Base-by-base conservation (phyloP, 805 yeast species). In the Schwanniomyces occidentalis region DNA sequence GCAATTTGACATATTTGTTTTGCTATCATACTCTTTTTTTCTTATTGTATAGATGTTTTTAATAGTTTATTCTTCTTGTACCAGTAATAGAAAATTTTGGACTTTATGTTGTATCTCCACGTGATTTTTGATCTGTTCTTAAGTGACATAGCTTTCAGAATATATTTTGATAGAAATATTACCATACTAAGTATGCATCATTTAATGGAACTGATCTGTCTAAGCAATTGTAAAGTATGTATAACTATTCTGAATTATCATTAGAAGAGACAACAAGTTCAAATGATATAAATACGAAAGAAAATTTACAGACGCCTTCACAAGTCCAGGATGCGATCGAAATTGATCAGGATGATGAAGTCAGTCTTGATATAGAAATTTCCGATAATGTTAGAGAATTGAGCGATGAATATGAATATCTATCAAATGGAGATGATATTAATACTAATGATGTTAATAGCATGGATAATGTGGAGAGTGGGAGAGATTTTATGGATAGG, bases 381-480 rank as follows among this genome's bases (percentile, higher is more conserved):
- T n/a, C n/a, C n/a, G n/a, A n/a, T n/a, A n/a, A n/a, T n/a, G n/a
- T n/a, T n/a, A n/a, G n/a, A n/a, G 29, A 26, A 10, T 15, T 26
- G 23, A 10, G 10, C 12, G 29, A 28, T 5, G 32, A 28, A n/a
- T 15, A 7, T 28, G 32, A 6, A 28, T 24, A n/a, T 16, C 24
- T 16, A 10, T 28, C 28, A 13, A 16, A 6, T 26, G 30, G 14
- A 12, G 13, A 12, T 26, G 18, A 26, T 10, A 13, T 12, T 6
- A 10, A 13, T 26, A 16, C 18, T 26, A 26, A 26, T 26, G 30
- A 26, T 16, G 14, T 12, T 26, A 16, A 16, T 25, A 25, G 14
- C 14, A 13, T 8, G 8, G 14, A 21, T 16, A 12, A 32, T 21
- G 31, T 9, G 16, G 14, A 30, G 13, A 26, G 16, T 4, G 16